Conservation (phyloP, 305 asterid genomes). For the Nicotiana rustica region DNA sequence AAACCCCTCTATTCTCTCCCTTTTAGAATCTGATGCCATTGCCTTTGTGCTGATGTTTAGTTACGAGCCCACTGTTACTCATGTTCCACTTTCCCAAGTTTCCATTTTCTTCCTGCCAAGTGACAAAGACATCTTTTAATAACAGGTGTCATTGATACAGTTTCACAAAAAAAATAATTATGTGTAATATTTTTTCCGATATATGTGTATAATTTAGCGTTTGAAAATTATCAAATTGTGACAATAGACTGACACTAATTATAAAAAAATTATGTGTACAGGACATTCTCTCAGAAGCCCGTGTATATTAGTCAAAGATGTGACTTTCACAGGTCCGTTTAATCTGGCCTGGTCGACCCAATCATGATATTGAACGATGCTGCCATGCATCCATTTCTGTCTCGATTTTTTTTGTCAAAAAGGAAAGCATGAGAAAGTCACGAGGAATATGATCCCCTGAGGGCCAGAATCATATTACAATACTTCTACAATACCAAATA, state of each 20-base stretch:
- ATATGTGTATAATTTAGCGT: not conserved
- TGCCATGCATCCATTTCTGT: too few species aligned
- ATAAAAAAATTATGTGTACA: not conserved
- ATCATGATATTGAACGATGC: too few species aligned
- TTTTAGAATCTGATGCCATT: constrained; percentile 23
- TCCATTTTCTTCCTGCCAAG: not conserved
- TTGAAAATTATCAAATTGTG: not conserved
- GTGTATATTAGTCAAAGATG: too few species aligned
- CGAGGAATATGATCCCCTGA: constrained; percentile 16
- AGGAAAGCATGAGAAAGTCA: constrained; percentile 4
- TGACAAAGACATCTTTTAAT: not conserved
- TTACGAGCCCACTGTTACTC: not conserved
- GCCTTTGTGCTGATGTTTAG: constrained; percentile 10
- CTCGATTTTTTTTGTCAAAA: not conserved
- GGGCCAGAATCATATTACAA: not conserved
- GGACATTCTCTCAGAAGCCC: too few species aligned
- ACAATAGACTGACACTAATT: not conserved
- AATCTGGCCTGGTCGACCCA: too few species aligned
- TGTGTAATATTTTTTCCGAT: not conserved
- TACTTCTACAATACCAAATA: not conserved
- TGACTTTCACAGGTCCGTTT: too few species aligned
- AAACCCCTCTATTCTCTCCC: not conserved
- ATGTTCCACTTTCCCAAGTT: not conserved
- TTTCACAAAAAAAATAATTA: not conserved
- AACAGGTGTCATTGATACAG: not conserved